Percentiles rank a stretch among this genome's conserved stretches.
phyloP scores from a whole-genome alignment of 305 asterid genomes.

The Fraxinus nigra region DNA sequence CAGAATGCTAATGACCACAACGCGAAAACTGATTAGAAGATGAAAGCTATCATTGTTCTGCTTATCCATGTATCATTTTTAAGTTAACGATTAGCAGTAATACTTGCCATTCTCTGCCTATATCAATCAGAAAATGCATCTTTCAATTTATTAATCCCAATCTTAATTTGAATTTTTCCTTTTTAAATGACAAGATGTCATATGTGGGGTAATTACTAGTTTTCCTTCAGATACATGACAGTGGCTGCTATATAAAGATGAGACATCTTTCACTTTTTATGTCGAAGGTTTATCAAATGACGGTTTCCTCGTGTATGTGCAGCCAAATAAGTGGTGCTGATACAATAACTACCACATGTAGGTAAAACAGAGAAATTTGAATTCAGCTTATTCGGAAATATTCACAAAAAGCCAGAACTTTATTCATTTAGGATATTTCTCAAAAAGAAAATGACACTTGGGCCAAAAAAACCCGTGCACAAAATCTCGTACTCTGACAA shows the following conservation, averaged over 20 bases:
- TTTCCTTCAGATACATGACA: not conserved
- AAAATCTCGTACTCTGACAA: not conserved
- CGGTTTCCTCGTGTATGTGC: not conserved
- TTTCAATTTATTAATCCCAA: not conserved
- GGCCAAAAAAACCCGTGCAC: not conserved
- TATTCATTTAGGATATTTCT: not conserved
- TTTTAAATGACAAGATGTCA: not conserved
- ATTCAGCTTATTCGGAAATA: not conserved
- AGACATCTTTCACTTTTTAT: not conserved
- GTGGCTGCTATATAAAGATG: not conserved
- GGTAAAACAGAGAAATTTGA: not conserved
- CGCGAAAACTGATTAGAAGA: not conserved
- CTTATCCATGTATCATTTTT: not conserved
- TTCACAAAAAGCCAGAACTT: not conserved
- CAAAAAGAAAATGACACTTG: not conserved
- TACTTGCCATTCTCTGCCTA: not conserved
- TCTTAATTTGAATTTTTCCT: not conserved
- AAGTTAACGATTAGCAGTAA: not conserved
- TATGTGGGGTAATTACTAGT: not conserved
- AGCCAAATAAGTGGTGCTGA: not conserved
- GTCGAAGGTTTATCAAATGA: not conserved
- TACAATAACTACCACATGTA: not conserved
- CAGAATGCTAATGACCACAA: constrained; percentile 11
- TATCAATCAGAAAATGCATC: not conserved
- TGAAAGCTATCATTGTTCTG: not conserved